Percentiles rank a stretch among this genome's conserved stretches.
Evolutionary conservation across 208 protist genomes (phyloP).

Genomic region (Trypanosoma platydactyli): DNA sequence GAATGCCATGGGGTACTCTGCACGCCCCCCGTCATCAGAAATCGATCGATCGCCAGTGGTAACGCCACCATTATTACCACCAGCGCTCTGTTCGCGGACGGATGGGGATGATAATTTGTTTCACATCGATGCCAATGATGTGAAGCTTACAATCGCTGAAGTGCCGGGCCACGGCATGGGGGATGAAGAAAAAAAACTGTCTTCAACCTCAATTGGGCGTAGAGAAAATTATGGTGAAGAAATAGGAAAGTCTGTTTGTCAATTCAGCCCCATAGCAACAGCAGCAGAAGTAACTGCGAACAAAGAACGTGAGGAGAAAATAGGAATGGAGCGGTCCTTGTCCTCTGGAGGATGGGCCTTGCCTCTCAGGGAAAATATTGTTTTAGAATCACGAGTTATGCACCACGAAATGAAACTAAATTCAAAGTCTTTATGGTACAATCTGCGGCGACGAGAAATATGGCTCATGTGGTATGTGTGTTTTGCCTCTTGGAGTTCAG

Average conservation of each 20-base stretch:
- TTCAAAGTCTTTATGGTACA: constrained; percentile 39
- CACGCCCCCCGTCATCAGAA: background rate
- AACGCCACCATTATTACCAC: no score
- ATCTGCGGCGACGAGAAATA: constrained; percentile 58
- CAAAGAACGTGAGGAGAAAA: background rate
- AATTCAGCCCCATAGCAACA: no score
- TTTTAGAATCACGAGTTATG: constrained; percentile 4
- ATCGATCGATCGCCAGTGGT: no score
- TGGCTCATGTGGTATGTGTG: constrained; percentile 88
- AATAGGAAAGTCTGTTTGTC: no score
- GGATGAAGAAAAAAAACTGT: no score
- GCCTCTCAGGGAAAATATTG: constrained; percentile 14
- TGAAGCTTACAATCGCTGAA: no score
- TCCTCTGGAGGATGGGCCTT: constrained; percentile 12
- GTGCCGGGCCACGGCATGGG: no score
- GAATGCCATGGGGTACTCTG: constrained; percentile 39
- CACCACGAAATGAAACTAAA: constrained; percentile 42
- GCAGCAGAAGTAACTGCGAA: background rate
- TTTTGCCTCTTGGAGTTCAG: constrained; percentile 70
- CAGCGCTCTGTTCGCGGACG: no score
- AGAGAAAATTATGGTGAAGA: no score
- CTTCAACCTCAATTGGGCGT: no score
- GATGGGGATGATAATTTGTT: no score
- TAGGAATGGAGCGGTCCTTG: constrained; percentile 18
- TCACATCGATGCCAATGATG: no score